These are phyloP conservation scores for Athelia psychrophila DNA, from an alignment of 1,284 basidiomycete species.

Conservation along the genomic window DNA sequence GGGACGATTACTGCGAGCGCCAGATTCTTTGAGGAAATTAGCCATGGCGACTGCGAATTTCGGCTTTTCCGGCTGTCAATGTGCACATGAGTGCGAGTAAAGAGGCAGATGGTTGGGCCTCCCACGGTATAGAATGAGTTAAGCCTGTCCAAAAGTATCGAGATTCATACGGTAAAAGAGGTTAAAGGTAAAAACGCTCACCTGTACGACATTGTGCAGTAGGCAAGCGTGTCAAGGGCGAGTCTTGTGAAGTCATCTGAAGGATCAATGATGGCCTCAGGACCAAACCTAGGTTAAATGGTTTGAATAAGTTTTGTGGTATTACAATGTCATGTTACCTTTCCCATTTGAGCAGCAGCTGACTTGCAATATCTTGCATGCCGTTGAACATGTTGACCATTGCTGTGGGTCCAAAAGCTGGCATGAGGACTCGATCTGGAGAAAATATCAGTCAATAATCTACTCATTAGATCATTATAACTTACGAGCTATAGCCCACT, in stretches of 20 bases:
- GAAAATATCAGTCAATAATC: not conserved
- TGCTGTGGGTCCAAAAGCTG: constrained; percentile 45
- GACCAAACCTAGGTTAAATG: constrained; percentile 34
- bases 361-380: constrained; percentile 48
- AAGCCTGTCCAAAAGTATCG: constrained; percentile 18
- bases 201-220: constrained; percentile 44
- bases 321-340: constrained; percentile 20
- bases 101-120: no score
- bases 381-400: constrained; percentile 48
- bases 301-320: not conserved
- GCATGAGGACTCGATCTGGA: constrained; percentile 49
- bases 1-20: constrained; percentile 33
- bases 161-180: not conserved
- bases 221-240: constrained; percentile 44
- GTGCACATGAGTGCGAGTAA: no score
- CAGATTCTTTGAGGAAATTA: constrained; percentile 38
- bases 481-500: constrained; percentile 48
- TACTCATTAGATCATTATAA: not conserved
- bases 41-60: constrained; percentile 42
- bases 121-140: constrained; percentile 37
- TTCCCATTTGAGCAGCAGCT: constrained; percentile 48
- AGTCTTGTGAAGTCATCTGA: constrained; percentile 47
- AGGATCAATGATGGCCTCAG: constrained; percentile 37
- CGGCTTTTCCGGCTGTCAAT: constrained; percentile 28
- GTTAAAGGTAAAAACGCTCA: constrained; percentile 16